Evolutionary conservation across 1,139 yeast species (phyloP), one percentile per base, ranked within the genome.

Genomic region (Hyphopichia burtonii): DNA sequence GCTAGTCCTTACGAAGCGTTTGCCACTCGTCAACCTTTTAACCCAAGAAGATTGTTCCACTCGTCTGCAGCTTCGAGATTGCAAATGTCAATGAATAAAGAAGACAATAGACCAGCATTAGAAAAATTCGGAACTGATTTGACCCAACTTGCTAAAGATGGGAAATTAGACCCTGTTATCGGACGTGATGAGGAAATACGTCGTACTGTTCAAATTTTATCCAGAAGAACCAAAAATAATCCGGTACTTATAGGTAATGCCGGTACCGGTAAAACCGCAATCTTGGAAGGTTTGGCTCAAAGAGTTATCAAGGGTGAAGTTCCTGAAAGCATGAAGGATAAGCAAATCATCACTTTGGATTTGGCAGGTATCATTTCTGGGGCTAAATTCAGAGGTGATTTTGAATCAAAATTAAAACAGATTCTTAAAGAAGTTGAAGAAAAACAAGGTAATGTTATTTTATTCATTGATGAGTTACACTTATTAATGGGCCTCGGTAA

Each of bases 231-330:
- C 1, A 93, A 93, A 62, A 91, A 91, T 58, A 93, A 93, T 58
- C 98, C 98, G 0, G 96, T 93, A 0, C 65, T 93, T 40, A 89
- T 91, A 41, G 99, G 98, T 47, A 82, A 87, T 50, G 98, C 99
- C 1, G 99, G 99, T 66, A 94, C 96, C 0, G 99, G 99, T 66
- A 93, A 93, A 64, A 93, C 98, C 0, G 95, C 97, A 5, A 83
- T 93, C 41, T 86, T 93, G 81, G 99, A 93, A 62, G 99, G 98
- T 0, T 72, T 93, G 39, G 98, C 98, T 0, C 98, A 93, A 64
- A 69, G 97, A 53, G 90, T 93, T 42, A 81, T 88, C 14, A 81
- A 86, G 44, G 93, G 93, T 9, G 96, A 90, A 56, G 99, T 93
- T 1, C 99, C 99, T 0, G 98, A 93, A 47, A 80, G 90, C 39